Percentiles rank a stretch among this genome's conserved stretches.
Conservation (phyloP, 805 yeast genomes). For the Barnettozyma californica region DNA sequence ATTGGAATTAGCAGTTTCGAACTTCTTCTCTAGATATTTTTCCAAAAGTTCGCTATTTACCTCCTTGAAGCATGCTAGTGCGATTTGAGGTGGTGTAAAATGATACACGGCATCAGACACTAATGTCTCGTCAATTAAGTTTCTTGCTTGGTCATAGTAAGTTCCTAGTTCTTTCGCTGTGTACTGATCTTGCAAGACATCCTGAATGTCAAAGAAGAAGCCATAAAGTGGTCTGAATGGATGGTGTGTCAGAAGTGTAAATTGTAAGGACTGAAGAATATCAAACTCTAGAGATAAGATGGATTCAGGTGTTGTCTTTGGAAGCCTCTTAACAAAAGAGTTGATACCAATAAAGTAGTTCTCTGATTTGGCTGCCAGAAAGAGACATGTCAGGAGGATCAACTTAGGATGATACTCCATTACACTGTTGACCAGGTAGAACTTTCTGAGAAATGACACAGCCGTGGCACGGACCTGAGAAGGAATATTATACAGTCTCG, state of each 20-base stretch:
- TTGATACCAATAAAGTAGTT: constrained; percentile 84
- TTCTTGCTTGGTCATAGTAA: constrained; percentile 66
- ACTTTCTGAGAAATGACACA: constrained; percentile 71
- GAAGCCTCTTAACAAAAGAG: constrained; percentile 66
- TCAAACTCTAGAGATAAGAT: constrained; percentile 77
- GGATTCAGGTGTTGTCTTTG: constrained; percentile 59
- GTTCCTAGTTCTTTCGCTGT: constrained; percentile 57
- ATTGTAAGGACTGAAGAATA: constrained; percentile 66
- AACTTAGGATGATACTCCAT: constrained; percentile 87
- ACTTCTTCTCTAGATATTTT: constrained; percentile 63
- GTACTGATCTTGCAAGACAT: constrained; percentile 35
- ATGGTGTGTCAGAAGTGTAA: constrained; percentile 82
- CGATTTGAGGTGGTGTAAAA: constrained; percentile 93
- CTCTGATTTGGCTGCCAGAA: constrained; percentile 89
- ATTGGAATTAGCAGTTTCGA: constrained; percentile 17
- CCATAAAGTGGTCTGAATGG: constrained; percentile 91
- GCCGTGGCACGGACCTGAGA: constrained; percentile 88
- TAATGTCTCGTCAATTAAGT: constrained; percentile 59
- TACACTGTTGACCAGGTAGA: constrained; percentile 73
- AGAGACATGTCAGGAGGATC: constrained; percentile 75
- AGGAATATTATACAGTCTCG: constrained; percentile 73
- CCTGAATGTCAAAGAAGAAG: constrained; percentile 85
- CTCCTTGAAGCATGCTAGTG: constrained; percentile 75
- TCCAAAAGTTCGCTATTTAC: constrained; percentile 60
- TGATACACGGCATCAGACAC: constrained; percentile 71